These are phyloP conservation scores for Pholiota microspora DNA, from an alignment of 768 basidiomycete genomes.

Conservation along the genomic window DNA sequence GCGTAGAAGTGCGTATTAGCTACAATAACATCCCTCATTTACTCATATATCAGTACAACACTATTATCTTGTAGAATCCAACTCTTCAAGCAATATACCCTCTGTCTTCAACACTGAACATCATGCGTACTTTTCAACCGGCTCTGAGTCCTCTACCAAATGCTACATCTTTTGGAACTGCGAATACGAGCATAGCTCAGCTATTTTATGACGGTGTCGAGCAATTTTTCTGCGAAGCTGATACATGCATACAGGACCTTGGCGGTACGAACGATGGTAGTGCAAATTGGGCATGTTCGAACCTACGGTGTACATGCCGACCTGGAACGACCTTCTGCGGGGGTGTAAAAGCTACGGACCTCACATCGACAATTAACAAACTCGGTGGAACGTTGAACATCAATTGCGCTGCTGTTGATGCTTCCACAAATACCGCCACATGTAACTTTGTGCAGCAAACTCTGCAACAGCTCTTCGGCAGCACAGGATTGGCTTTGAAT, in stretches of 20 bases:
- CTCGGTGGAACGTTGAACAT: slow-evolving; percentile 68
- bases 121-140: slow-evolving; percentile 73
- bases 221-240: slow-evolving; percentile 84
- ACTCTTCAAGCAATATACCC: slow-evolving; percentile 80
- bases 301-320: slow-evolving; percentile 74
- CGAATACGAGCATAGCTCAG: slow-evolving; percentile 60
- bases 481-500: slow-evolving; percentile 64
- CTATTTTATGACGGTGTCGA: slow-evolving; percentile 80
- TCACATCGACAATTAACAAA: slow-evolving; percentile 61
- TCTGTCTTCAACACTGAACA: slow-evolving; percentile 66
- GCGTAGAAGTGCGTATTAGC: slow-evolving; percentile 62
- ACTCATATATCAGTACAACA: background rate
- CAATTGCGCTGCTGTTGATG: slow-evolving; percentile 53
- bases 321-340: slow-evolving; percentile 76
- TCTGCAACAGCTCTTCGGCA: slow-evolving; percentile 71
- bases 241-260: slow-evolving; percentile 64
- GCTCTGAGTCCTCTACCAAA: slow-evolving; percentile 68
- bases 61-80: slow-evolving; percentile 57
- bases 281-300: slow-evolving; percentile 68
- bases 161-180: slow-evolving; percentile 53
- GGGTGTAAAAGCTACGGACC: slow-evolving; percentile 36
- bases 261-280: slow-evolving; percentile 32
- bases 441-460: slow-evolving; percentile 78
- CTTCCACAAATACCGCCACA: slow-evolving; percentile 43
- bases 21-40: background rate